Evolutionary conservation across 352 stramenopile genomes (phyloP), one percentile per base, ranked within the genome.

Genomic region (Phytopythium mirpurense): DNA sequence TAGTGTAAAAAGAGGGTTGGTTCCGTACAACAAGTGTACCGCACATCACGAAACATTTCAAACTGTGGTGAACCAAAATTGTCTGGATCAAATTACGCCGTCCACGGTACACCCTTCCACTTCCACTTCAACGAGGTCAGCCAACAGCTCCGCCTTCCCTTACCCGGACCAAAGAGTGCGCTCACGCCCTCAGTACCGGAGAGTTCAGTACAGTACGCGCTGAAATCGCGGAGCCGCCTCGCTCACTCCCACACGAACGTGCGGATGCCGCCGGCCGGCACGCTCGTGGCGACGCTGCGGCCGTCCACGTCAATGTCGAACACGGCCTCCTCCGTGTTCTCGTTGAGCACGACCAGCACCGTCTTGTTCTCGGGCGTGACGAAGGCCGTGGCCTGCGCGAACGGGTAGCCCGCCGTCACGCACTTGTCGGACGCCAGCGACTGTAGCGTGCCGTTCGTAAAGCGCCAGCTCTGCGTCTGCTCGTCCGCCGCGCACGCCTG

Each of bases 261-360:
- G 11, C 74, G 78, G 53, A 93, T 93, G 24, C 72, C 79, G 29
- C 74, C 66, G 18, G 55, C 51, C 15, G 78, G 78, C 23, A 93
- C 61, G 9, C 65, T 76, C 26, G 77, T 84, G 31, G 76, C 57
- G 29, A 90, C 48, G n/a, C 63, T 61, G 21, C 61, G 45, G 27
- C 62, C 75, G 16, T 63, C 71, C 45, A 75, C 67, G 23, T 78
- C 65, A 35, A 94, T 52, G 49, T 83, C 70, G 29, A 94, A 90
- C 31, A 71, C 50, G 0, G 74, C 78, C 19, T 78, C 68, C 52
- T 90, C 81, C 24, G 79, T 86, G 68, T 94, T 92, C 50, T 92
- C 81, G 57, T 94, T 94, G 56, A 94, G 63, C 31, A 92, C 78
- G 14, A 94, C 82, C 48, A 88, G 66, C 32, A 94, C 80, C 50